A percentile compares a stretch with the other conserved stretches of the same genome.
Evolutionary conservation across 805 yeast species (phyloP).

Genomic region (Debaryomyces hansenii): DNA sequence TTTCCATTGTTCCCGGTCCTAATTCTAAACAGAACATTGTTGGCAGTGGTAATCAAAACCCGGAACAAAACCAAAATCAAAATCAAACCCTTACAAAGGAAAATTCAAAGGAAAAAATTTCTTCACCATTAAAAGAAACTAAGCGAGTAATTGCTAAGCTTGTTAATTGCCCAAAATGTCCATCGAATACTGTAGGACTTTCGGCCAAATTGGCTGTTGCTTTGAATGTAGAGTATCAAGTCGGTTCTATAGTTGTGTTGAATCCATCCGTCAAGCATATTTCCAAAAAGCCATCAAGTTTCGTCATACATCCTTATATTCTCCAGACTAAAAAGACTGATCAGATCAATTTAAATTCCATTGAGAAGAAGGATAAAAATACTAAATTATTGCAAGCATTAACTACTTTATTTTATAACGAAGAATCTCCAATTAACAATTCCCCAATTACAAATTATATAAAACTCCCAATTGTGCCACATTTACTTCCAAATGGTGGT

Average conservation of each 20-base stretch:
- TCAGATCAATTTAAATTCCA: slow-evolving; percentile 26
- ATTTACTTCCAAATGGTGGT: slow-evolving; percentile 59
- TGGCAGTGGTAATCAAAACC: slow-evolving; percentile 9
- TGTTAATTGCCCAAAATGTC: slow-evolving; percentile 29
- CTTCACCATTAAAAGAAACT: slow-evolving; percentile 28
- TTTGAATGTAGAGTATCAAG: slow-evolving; percentile 46
- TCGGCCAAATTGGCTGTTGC: slow-evolving; percentile 57
- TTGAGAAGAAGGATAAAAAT: slow-evolving; percentile 27
- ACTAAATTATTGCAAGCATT: slow-evolving; percentile 18
- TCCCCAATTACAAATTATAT: slow-evolving; percentile 50
- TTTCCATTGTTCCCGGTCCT: slow-evolving; percentile 56
- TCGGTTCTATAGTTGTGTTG: slow-evolving; percentile 57
- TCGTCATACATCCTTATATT: slow-evolving; percentile 56
- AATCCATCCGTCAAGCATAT: slow-evolving; percentile 44
- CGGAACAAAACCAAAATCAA: slow-evolving; percentile 6
- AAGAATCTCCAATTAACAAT: slow-evolving; percentile 15
- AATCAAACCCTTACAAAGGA: slow-evolving; percentile 4
- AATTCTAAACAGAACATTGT: slow-evolving; percentile 19
- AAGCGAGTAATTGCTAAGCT: slow-evolving; percentile 53
- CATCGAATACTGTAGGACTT: slow-evolving; percentile 46
- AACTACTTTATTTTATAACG: slow-evolving; percentile 16
- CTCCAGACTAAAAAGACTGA: slow-evolving; percentile 38
- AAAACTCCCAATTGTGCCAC: slow-evolving; percentile 52
- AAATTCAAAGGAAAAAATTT: slow-evolving; percentile 8
- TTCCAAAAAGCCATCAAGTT: slow-evolving; percentile 34